Base-by-base conservation (phyloP, 1,139 yeast species). In the Zygoascus sp. region DNA sequence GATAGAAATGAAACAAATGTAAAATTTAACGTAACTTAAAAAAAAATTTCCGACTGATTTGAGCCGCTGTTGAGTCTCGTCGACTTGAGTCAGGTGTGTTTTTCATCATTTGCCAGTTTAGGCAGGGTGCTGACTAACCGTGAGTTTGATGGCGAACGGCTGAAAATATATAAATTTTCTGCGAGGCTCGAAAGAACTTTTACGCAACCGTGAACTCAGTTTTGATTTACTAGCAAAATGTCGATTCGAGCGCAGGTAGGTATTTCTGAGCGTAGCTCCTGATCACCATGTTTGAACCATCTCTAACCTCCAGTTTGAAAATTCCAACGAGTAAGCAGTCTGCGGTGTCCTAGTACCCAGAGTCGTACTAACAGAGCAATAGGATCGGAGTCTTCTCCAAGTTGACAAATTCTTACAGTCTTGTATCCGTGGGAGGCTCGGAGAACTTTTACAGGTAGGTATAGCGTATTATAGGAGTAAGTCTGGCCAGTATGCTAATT, bases 341-440 rank as follows among this genome's bases (percentile, higher is more conserved):
- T 7, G 37, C 27, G 20, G 28, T 16, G 11, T 8, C 15, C 27
- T 32, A n/a, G 34, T 21, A 13, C 13, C 30, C 16, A 7, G 13
- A 5, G 16, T 30, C 3, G 17, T 34, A 19, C 46, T 44, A 48
- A 40, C 40, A 16, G 16, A 20, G 5, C 32, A n/a, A 15, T 42
- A 64, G 68, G 50, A 92, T 94, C 55, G 99, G 99, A 65, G 99
- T 94, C 50, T 94, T 94, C 65, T 77, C 97, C 70, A 92, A 89
- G 68, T 78, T 94, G 60, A 94, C 99, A 63, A 94, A 94, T 77
- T 83, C 96, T 39, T 94, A 92, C 76, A 85, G 95, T 65, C 76
- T 94, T 60, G 97, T 92, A 50, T 95, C 98, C 13, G 90, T 94
- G 48, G 98, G 98, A 53, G 97, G 97, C 30, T 88, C 97, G 40